Percentiles rank a stretch among this genome's conserved stretches.
Evolutionary conservation across 2,329 filamentous ascomycete genomes (phyloP).

Genomic region (Nigrospora oryzae): DNA sequence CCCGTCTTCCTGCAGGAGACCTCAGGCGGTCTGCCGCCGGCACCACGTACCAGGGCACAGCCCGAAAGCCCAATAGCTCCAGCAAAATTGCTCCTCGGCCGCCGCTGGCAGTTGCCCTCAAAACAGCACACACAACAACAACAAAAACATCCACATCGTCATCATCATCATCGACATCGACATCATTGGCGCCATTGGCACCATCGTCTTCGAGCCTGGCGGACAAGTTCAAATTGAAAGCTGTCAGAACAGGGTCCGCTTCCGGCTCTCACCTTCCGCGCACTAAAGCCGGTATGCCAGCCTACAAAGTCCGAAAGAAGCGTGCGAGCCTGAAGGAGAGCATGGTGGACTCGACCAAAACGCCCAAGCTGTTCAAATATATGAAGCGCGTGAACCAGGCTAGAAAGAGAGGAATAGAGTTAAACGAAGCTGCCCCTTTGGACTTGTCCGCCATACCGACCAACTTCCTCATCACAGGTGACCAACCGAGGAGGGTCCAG

Average conservation of each 20-base stretch:
- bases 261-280: too few species aligned
- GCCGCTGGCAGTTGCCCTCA: too few species aligned
- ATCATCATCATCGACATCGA: neutral
- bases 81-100: too few species aligned
- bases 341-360: conserved; percentile 31
- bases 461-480: conserved; percentile 16
- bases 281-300: neutral
- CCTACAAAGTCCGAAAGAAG: conserved; percentile 28
- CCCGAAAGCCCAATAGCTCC: too few species aligned
- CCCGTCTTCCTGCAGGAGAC: too few species aligned
- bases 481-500: conserved; percentile 6
- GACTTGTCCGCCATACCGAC: conserved; percentile 23
- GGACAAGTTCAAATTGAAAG: too few species aligned
- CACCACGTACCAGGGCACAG: too few species aligned
- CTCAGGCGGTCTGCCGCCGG: too few species aligned
- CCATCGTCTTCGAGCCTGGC: too few species aligned
- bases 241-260: too few species aligned
- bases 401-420: conserved; percentile 31
- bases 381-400: conserved; percentile 28
- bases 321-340: conserved; percentile 25
- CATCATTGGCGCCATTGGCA: neutral
- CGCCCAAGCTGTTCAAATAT: conserved; percentile 30
- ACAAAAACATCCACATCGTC: too few species aligned
- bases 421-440: conserved; percentile 30
- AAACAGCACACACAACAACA: too few species aligned